Evolutionary conservation across 768 basidiomycete genomes (phyloP).

Genomic region (Mycena rebaudengoi): DNA sequence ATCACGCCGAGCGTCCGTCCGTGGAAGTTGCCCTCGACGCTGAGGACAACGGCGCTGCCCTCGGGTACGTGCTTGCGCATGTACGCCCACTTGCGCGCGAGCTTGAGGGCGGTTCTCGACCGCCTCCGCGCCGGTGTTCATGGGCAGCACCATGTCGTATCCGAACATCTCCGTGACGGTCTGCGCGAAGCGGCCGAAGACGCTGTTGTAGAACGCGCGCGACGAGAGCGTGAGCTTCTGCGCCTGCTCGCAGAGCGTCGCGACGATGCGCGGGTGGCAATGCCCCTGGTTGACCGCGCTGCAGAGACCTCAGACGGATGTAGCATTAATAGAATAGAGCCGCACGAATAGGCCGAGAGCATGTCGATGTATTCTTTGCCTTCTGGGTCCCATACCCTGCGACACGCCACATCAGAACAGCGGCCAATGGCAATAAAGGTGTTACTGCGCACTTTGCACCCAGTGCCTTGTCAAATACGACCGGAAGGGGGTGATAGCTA

Average conservation of each 20-base stretch:
- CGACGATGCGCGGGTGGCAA: conserved; percentile 90
- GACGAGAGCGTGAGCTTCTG: conserved; percentile 93
- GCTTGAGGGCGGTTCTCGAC: conserved; percentile 97
- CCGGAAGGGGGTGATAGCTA: conserved; percentile 95
- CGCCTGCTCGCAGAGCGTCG: conserved; percentile 83
- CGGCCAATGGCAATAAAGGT: conserved; percentile 11
- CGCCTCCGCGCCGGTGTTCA: conserved; percentile 99
- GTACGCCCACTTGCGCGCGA: conserved; percentile 98
- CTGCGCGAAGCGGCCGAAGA: conserved; percentile 91
- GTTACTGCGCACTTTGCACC: conserved; percentile 81
- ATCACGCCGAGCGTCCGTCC: conserved; percentile 92
- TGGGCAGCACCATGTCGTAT: conserved; percentile 81
- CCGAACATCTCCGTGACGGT: conserved; percentile 85
- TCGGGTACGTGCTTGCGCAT: conserved; percentile 82
- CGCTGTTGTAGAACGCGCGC: conserved; percentile 94
- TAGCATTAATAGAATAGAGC: conserved; percentile 7
- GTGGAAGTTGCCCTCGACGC: conserved; percentile 93
- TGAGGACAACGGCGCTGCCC: conserved; percentile 86
- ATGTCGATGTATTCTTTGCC: conserved; percentile 97
- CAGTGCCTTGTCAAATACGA: conserved; percentile 90
- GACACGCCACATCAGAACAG: conserved; percentile 20
- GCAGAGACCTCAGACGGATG: conserved; percentile 3
- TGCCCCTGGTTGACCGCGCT: conserved; percentile 96
- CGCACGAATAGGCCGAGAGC: conserved; percentile 96
- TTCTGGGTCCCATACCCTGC: conserved; percentile 91